These are phyloP conservation scores for Solanum acaule DNA, from an alignment of 257 asterid genomes.

Conservation along the genomic window DNA sequence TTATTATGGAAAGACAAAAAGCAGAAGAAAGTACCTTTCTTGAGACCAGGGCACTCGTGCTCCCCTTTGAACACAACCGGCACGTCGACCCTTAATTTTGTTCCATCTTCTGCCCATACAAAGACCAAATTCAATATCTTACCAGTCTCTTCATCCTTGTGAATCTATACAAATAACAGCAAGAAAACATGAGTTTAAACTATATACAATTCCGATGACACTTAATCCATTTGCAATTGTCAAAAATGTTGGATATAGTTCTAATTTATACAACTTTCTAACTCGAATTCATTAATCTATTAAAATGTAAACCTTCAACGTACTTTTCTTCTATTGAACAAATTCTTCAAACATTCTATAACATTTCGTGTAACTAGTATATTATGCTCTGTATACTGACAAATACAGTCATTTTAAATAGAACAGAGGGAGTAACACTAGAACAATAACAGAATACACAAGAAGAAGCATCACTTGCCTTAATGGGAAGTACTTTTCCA, in stretches of 20 bases:
- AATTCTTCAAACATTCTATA: neutral
- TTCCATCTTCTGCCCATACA: slow-evolving; percentile 95
- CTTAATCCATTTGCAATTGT: neutral
- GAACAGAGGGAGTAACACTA: neutral
- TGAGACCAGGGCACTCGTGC: slow-evolving; percentile 78
- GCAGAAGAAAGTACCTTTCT: slow-evolving; percentile 51
- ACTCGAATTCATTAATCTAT: neutral
- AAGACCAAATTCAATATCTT: slow-evolving; percentile 78
- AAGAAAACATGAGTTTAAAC: neutral
- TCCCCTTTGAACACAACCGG: slow-evolving; percentile 79
- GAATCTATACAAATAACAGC: slow-evolving; percentile 35
- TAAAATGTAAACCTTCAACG: neutral
- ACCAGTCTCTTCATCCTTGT: slow-evolving; percentile 60
- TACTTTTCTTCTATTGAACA: neutral
- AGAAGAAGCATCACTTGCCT: slow-evolving; percentile 31
- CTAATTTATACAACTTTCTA: neutral
- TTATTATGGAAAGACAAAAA: neutral
- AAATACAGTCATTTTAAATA: neutral
- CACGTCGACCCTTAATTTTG: slow-evolving; percentile 65
- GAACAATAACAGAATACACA: neutral
- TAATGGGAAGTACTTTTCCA: slow-evolving; percentile 79
- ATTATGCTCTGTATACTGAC: neutral
- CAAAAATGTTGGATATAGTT: neutral
- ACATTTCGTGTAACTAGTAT: neutral
- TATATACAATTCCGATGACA: neutral